Evolutionary conservation across 116 monocot genomes (phyloP).

Genomic region (Posidonia oceanica): DNA sequence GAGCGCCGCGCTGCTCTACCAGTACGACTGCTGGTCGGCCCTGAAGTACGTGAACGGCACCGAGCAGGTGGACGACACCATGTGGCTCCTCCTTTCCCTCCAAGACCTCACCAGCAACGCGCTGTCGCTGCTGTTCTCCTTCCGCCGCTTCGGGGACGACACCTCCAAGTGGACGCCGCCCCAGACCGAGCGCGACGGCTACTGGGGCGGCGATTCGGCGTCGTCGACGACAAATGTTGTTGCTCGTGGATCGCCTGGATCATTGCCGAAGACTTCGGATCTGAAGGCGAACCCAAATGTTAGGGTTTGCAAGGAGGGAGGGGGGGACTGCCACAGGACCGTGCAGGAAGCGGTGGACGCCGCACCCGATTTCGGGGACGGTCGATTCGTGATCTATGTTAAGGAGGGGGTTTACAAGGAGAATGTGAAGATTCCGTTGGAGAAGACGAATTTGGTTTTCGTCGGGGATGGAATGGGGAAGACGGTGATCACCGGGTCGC

Average conservation of each 20-base stretch:
- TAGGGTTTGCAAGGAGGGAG: conserved; percentile 36
- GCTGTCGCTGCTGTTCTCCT: conserved; percentile 45
- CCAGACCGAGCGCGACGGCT: conserved; percentile 69
- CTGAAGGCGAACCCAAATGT: conserved; percentile 9
- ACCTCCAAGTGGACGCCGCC: conserved; percentile 48
- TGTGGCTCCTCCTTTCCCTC: conserved; percentile 33
- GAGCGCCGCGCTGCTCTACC: conserved; percentile 46
- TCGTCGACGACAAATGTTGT: background rate
- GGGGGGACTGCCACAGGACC: conserved; percentile 18
- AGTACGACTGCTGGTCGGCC: conserved; percentile 44
- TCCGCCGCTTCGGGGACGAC: conserved; percentile 45
- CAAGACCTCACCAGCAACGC: conserved; percentile 48
- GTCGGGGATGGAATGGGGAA: conserved; percentile 74
- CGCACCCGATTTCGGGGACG: conserved; percentile 31
- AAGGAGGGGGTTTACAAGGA: conserved; percentile 60
- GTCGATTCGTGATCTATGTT: conserved; percentile 31
- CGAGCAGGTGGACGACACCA: conserved; percentile 36
- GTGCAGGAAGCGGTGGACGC: conserved; percentile 64
- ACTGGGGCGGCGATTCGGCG: conserved; percentile 27
- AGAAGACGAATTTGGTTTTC: conserved; percentile 65
- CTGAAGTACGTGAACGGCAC: conserved; percentile 45
- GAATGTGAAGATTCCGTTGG: conserved; percentile 49
- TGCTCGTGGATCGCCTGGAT: background rate
- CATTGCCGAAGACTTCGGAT: conserved; percentile 6
- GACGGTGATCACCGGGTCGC: conserved; percentile 58